Base-by-base conservation (phyloP, 2,329 filamentous ascomycete species). In the Phyllosticta citribraziliensis region DNA sequence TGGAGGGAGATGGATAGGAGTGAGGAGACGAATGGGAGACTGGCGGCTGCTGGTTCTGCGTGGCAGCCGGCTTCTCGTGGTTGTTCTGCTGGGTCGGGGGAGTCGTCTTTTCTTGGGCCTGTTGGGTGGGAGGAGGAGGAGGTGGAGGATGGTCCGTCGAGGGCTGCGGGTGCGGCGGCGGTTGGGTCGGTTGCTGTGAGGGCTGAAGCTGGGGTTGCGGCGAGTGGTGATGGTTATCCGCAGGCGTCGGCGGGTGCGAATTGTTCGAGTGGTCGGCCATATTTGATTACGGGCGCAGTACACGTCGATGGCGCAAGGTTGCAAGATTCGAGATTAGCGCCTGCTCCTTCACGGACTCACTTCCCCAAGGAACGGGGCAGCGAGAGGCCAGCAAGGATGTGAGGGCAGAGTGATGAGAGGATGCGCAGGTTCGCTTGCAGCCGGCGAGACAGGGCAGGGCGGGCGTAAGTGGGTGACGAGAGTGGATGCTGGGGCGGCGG, bases 1-100 rank as follows among this genome's bases (percentile, higher is more conserved):
- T 78, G 58, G 78, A 78, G 51, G 79, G 79, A 58, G 78, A 80
- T 10, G 79, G 78, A 66, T 80, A 81, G 20, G 77, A 79, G 64
- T 78, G 73, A 61, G 73, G 79, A 70, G 71, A 78, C 69, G 71
- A 77, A 68, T 78, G 80, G 69, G 69, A 71, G 57, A 57, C 64
- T 30, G 67, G 66, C 62, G 70, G 68, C 63, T 67, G 69, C 60
- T 58, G 60, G 33, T 20, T 47, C 51, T 58, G 60, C 40, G 40
- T 47, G 14, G 40, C n/a, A n/a, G 17, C 40, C 40, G 40, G 40
- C 40, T 47, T 47, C 14, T 47, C 40, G 5, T 47, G 40, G 17
- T 8, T 12, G 17, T n/a, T 47, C n/a, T 47, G 40, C 40, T 47
- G 40, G 17, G 17, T 47, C 14, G 40, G 40, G 40, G 40, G 40